Evolutionary conservation across 1,284 basidiomycete genomes (phyloP), one percentile per base, ranked within the genome.

Genomic region (Ustilago hordei): DNA sequence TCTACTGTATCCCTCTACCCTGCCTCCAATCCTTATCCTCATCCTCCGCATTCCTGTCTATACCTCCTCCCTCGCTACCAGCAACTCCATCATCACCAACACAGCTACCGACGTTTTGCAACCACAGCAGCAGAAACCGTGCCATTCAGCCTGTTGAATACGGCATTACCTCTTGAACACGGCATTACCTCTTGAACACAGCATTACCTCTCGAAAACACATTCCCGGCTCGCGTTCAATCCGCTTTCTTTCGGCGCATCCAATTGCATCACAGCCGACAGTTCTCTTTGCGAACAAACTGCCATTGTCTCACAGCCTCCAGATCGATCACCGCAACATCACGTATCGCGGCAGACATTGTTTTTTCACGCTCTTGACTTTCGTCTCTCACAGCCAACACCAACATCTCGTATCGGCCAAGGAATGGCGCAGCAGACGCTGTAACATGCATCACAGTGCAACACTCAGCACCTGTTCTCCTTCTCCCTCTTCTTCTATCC

Each of bases 391-490:
- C 43, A 38, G 32, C 31, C 36, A 50, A 50, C 58, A 53, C 32
- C 34, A 57, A 45, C 31, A 43, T 23, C 19, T 23, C 54, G 34
- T 34, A 55, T 50, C 39, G 48, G 60, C 57, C 56, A 55, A 64
- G 70, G 57, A 68, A 73, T 73, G 70, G 64, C 59, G 36, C 48
- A 48, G 38, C 54, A 45, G 48, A 61, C 39, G 15, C 57, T 73
- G 70, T 73, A 64, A 73, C 32, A 68, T 68, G 70, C 70, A 73
- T 61, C 58, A 52, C 48, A 56, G 65, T 73, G 65, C 64, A 54
- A 28, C 54, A 13, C 48, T 43, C 58, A 2, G 48, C 1, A 31
- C 55, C 45, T 65, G 36, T 11, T n/a, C 39, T 45, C 34, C 58
- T 45, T 65, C 38, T 8, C 11, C 34, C 38, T 36, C 35, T 32